Evolutionary conservation across 371 early-diverging fungal species (phyloP), one percentile per base, ranked within the genome.

Genomic region (Rhizopus arrhizus): DNA sequence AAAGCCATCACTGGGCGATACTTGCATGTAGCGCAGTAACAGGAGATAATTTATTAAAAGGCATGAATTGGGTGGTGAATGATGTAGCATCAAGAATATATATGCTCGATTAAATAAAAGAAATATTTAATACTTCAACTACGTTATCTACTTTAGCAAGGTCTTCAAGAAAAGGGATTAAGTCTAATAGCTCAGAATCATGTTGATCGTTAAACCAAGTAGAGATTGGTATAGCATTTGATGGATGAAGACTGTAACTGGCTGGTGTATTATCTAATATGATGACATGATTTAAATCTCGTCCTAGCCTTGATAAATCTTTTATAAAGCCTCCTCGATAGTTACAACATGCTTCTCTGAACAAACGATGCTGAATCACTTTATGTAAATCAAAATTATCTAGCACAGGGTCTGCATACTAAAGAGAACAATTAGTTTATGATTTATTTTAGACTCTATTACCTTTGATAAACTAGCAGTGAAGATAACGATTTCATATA

Each of bases 401-500:
- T 36, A 97, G 74, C 2, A 97, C 97, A 22, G 97, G 97, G 71
- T 97, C 95, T 34, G 97, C 99, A 69, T 99, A 99, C 92, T 94
- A 77, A 47, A 73, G 22, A 22, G 22, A 22, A 22, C 2, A 22
- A 22, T 22, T 22, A 22, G 22, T 22, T 22, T 22, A 22, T 22
- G 22, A 1, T 22, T 22, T 22, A 2, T 1, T n/a, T 22, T 22
- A 22, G 22, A 22, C 2, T 1, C 22, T 22, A 2, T 58, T 83
- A 95, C 94, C 89, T 93, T 96, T 57, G 95, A 85, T 57, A 96
- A 77, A 78, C 91, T 90, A 5, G 99, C 97, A 4, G 99, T 99
- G 67, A 97, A 97, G 29, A 97, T 92, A 4, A 97, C 95, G 50
- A 97, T 82, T 69, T 97, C 97, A 72, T 91, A 99, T 55, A 85